Conservation (phyloP, 2,329 filamentous ascomycete species). For the Curvularia lunata region DNA sequence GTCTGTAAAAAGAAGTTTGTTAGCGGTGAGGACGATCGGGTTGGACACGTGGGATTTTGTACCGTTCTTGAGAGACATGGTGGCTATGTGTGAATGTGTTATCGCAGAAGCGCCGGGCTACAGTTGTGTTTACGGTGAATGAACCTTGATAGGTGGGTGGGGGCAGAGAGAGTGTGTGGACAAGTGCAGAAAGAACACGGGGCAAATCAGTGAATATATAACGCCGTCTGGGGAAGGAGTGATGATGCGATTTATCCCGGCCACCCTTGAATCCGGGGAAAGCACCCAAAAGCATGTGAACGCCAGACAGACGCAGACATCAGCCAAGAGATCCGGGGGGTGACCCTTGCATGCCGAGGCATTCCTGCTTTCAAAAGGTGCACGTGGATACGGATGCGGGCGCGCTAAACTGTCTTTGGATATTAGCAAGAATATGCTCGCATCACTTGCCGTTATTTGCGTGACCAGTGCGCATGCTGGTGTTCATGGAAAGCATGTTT, state of each 20-base stretch:
- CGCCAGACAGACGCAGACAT: slow-evolving; percentile 1
- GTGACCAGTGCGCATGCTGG: neutral
- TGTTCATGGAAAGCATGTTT: neutral
- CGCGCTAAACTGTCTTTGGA: neutral
- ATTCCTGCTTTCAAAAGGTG: slow-evolving; percentile 14
- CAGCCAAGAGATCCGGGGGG: slow-evolving; percentile 17
- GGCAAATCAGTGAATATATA: slow-evolving; percentile 19
- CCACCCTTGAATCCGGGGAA: slow-evolving; percentile 24
- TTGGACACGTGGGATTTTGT: neutral
- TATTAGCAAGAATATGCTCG: neutral
- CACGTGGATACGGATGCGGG: slow-evolving; percentile 22
- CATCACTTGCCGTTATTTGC: slow-evolving; percentile 13
- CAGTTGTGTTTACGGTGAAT: neutral
- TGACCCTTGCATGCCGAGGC: slow-evolving; percentile 24
- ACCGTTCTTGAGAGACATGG: slow-evolving; percentile 45
- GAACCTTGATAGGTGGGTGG: neutral
- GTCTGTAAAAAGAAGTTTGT: slow-evolving; percentile 22
- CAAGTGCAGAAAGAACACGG: neutral
- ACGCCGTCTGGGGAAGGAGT: slow-evolving; percentile 25
- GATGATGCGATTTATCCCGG: slow-evolving; percentile 16
- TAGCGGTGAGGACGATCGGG: neutral
- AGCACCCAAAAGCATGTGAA: slow-evolving; percentile 28
- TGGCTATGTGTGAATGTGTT: slow-evolving; percentile 19
- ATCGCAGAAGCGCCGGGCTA: neutral
- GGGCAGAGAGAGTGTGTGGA: slow-evolving; percentile 2